Percentiles rank a stretch among this genome's conserved stretches.
These are phyloP conservation scores for Pseudonitzschia delicatissima DNA, from an alignment of 108 stramenopile genomes.

Conservation along the genomic window DNA sequence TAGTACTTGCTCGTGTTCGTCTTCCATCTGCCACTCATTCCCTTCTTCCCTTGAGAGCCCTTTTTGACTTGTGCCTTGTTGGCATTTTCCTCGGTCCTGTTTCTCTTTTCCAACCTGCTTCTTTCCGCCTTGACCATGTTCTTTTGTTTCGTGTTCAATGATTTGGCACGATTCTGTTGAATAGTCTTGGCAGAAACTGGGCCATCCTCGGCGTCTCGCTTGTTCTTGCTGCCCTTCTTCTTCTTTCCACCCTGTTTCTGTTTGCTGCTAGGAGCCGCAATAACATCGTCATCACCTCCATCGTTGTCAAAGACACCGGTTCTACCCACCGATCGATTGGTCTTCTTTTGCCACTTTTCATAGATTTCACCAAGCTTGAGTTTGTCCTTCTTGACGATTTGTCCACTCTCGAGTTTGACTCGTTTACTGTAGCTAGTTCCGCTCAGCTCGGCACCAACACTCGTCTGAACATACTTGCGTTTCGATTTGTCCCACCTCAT, in stretches of 20 bases:
- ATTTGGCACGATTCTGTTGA: conserved; percentile 69
- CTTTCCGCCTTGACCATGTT: conserved; percentile 75
- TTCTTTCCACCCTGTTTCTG: conserved; percentile 25
- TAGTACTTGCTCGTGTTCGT: too few species aligned
- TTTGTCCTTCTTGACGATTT: conserved; percentile 84
- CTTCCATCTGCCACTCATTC: conserved; percentile 25
- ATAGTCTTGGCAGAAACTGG: conserved; percentile 62
- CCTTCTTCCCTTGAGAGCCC: conserved; percentile 31
- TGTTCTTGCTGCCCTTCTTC: conserved; percentile 34
- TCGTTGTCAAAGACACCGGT: conserved; percentile 85
- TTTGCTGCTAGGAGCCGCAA: conserved; percentile 11
- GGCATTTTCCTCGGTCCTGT: background rate
- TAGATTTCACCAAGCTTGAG: conserved; percentile 93
- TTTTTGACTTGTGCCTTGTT: conserved; percentile 10
- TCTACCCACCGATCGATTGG: conserved; percentile 84
- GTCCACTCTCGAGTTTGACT: conserved; percentile 80
- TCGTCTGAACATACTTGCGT: conserved; percentile 87
- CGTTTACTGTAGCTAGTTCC: conserved; percentile 76
- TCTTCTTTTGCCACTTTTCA: conserved; percentile 96
- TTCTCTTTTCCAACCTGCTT: conserved; percentile 29
- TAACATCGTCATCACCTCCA: conserved; percentile 41
- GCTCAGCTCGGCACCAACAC: conserved; percentile 77
- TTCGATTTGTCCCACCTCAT: conserved; percentile 97
- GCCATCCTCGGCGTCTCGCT: conserved; percentile 24
- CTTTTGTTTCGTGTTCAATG: conserved; percentile 77